Conservation (phyloP, 306 rosid genomes). For the Aeschynomene evenia region DNA sequence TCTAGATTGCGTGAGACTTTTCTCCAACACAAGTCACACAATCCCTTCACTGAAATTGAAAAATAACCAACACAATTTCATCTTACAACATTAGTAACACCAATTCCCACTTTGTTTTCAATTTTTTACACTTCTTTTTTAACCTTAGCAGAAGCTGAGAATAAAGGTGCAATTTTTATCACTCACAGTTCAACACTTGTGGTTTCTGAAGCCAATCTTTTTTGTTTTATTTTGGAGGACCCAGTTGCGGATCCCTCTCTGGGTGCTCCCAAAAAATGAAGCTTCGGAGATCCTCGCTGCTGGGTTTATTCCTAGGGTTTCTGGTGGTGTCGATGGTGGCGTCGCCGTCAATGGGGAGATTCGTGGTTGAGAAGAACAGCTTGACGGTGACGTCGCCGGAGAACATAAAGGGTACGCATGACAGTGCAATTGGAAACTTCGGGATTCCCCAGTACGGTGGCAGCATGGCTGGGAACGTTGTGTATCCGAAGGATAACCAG, state of each 20-base stretch:
- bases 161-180: constrained; percentile 24
- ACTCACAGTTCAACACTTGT: background rate
- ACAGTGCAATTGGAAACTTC: constrained; percentile 97
- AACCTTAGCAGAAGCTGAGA: background rate
- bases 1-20: background rate
- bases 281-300: constrained; percentile 46
- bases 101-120: background rate
- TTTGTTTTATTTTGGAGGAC: background rate
- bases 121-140: too few relatives aligned
- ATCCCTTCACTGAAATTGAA: background rate
- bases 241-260: constrained; percentile 7
- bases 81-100: background rate
- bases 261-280: constrained; percentile 44
- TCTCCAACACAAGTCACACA: background rate
- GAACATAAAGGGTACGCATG: constrained; percentile 66
- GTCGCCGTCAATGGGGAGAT: constrained; percentile 60
- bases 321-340: constrained; percentile 41
- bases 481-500: constrained; percentile 77
- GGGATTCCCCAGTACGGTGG: constrained; percentile 99
- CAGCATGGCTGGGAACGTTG: constrained; percentile 88
- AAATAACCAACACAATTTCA: background rate
- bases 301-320: constrained; percentile 64
- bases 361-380: constrained; percentile 97
- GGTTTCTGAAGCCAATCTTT: constrained; percentile 30
- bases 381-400: constrained; percentile 92